These are phyloP conservation scores for Solanum hybrid DNA, from an alignment of 305 asterid species.

Conservation along the genomic window DNA sequence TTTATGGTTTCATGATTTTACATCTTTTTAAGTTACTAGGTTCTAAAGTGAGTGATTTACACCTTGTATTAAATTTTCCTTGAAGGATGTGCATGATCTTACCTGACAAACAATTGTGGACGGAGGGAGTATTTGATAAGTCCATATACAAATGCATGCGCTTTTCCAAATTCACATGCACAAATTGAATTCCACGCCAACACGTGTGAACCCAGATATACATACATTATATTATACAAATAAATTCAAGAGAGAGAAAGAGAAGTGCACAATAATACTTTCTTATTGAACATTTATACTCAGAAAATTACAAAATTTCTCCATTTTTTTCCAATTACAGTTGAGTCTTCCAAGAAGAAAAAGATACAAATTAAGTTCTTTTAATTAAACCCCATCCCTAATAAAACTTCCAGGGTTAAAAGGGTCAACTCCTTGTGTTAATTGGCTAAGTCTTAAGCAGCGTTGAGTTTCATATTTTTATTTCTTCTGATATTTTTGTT, in stretches of 20 bases:
- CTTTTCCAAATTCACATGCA: constrained; percentile 14
- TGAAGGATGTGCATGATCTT: no score
- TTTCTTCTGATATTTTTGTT: constrained; percentile 14
- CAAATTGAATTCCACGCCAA: neutral
- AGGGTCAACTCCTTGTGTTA: constrained; percentile 9
- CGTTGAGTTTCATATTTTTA: neutral
- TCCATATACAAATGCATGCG: constrained; percentile 7
- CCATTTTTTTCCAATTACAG: constrained; percentile 11
- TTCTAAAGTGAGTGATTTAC: neutral
- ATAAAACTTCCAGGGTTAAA: constrained; percentile 21
- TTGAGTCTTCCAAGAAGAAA: neutral
- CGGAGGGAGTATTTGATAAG: neutral
- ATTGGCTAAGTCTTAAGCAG: neutral
- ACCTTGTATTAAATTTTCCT: no score
- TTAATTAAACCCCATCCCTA: constrained; percentile 11
- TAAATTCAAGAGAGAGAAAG: neutral
- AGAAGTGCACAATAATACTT: constrained; percentile 4
- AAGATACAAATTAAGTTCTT: constrained; percentile 7
- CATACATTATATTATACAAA: neutral
- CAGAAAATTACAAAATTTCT: constrained; percentile 6
- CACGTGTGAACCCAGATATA: constrained; percentile 3
- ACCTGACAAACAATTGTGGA: no score
- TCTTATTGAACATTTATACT: neutral
- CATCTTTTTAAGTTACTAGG: neutral
- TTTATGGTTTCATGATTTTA: neutral